Evolutionary conservation across 2,329 filamentous ascomycete genomes (phyloP).

Genomic region (Hymenoscyphus salicellus): DNA sequence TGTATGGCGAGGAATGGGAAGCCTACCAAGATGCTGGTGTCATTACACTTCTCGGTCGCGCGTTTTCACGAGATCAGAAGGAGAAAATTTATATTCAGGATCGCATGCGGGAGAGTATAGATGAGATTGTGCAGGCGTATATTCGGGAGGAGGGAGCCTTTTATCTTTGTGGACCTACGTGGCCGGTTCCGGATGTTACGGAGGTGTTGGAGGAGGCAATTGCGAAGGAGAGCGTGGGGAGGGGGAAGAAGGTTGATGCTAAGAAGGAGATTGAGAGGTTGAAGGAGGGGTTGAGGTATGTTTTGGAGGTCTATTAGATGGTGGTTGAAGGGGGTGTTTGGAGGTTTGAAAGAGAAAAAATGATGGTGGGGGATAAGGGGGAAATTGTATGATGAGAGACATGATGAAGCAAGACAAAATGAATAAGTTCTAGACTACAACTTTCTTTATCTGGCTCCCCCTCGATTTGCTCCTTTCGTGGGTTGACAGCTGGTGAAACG

Average conservation of each 20-base stretch:
- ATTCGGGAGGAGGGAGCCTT: constrained; percentile 85
- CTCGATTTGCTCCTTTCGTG: too few relatives aligned
- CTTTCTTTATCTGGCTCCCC: too few relatives aligned
- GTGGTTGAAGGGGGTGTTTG: too few relatives aligned
- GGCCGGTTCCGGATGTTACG: constrained; percentile 97
- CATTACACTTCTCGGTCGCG: constrained; percentile 87
- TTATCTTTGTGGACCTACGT: constrained; percentile 96
- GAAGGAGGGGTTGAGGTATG: constrained; percentile 92
- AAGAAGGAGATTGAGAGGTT: constrained; percentile 92
- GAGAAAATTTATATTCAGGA: constrained; percentile 99
- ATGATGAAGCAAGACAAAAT: background rate
- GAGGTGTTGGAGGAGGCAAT: constrained; percentile 92
- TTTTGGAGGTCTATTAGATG: constrained; percentile 87
- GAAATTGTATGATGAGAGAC: background rate
- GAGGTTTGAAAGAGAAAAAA: background rate
- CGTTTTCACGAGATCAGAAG: constrained; percentile 94
- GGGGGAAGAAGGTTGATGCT: constrained; percentile 77
- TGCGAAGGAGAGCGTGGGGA: constrained; percentile 65
- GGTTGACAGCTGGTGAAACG: too few relatives aligned
- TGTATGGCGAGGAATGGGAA: constrained; percentile 99
- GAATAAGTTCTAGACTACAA: background rate
- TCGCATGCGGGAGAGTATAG: constrained; percentile 84
- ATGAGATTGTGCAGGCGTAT: constrained; percentile 81
- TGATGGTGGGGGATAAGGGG: background rate
- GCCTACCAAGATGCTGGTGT: constrained; percentile 94